These are phyloP conservation scores for Raphanus sativus DNA, from an alignment of 345 rosid species.

Conservation along the genomic window DNA sequence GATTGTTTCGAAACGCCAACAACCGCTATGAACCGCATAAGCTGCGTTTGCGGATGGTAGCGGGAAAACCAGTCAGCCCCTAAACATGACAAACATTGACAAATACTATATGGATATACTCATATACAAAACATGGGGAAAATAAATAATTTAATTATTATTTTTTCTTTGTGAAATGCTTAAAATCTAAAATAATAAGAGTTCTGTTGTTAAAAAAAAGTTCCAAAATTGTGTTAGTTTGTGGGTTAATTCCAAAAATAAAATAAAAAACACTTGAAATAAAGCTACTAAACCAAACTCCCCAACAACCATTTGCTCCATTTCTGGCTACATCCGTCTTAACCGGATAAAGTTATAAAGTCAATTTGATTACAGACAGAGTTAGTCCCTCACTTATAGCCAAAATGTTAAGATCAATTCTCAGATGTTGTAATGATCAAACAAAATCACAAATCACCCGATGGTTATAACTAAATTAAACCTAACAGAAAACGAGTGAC, in stretches of 20 bases:
- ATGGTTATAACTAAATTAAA: background rate
- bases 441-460: background rate
- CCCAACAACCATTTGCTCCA: slow-evolving; percentile 18
- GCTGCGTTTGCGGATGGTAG: too few species aligned
- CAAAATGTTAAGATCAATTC: background rate
- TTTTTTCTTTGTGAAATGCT: background rate
- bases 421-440: background rate
- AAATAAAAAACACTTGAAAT: background rate
- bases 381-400: background rate
- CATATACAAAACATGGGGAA: background rate
- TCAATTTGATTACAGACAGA: slow-evolving; percentile 20
- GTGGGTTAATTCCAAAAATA: background rate
- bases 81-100: slow-evolving; percentile 2
- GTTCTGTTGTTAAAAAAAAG: too few species aligned
- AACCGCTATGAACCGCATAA: too few species aligned
- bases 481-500: background rate
- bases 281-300: slow-evolving; percentile 25
- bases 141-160: background rate
- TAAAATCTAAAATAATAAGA: background rate
- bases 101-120: background rate
- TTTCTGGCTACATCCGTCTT: slow-evolving; percentile 18
- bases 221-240: background rate
- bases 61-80: too few species aligned
- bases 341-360: slow-evolving; percentile 33
- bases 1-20: too few species aligned